Percentiles rank a stretch among this genome's conserved stretches.
Conservation (phyloP, 345 rosid species). For the Eucalyptus cladocalyx region DNA sequence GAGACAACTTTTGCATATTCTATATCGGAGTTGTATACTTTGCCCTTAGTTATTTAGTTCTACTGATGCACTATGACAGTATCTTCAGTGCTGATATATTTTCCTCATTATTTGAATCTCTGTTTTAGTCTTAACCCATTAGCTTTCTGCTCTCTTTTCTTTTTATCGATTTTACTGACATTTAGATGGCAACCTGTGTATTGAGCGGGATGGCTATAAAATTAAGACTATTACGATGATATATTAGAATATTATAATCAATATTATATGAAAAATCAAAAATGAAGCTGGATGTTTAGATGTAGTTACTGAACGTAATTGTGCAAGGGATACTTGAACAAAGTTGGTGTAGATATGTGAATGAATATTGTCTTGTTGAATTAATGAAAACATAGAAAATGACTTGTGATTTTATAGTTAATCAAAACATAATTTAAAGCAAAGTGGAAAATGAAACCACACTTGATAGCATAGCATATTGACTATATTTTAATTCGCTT, state of each 20-base stretch:
- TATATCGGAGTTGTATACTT: background rate
- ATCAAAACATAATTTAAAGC: background rate
- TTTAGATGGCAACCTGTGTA: background rate
- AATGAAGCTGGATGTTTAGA: background rate
- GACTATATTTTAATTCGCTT: background rate
- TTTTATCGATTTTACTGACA: background rate
- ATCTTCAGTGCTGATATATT: background rate
- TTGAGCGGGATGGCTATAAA: background rate
- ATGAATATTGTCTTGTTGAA: background rate
- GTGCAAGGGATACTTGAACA: background rate
- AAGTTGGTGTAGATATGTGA: background rate
- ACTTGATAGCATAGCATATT: background rate
- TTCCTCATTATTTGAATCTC: background rate
- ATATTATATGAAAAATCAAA: background rate
- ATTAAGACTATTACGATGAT: background rate
- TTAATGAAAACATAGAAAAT: background rate
- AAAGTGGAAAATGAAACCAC: background rate
- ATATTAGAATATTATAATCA: background rate
- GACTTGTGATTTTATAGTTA: background rate
- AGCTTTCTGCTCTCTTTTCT: background rate
- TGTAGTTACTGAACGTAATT: background rate
- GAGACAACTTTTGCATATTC: background rate
- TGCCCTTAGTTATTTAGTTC: background rate
- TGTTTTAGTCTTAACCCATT: background rate
- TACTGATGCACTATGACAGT: background rate